Evolutionary conservation across 306 rosid species (phyloP).

Genomic region (Prunus mongolica): DNA sequence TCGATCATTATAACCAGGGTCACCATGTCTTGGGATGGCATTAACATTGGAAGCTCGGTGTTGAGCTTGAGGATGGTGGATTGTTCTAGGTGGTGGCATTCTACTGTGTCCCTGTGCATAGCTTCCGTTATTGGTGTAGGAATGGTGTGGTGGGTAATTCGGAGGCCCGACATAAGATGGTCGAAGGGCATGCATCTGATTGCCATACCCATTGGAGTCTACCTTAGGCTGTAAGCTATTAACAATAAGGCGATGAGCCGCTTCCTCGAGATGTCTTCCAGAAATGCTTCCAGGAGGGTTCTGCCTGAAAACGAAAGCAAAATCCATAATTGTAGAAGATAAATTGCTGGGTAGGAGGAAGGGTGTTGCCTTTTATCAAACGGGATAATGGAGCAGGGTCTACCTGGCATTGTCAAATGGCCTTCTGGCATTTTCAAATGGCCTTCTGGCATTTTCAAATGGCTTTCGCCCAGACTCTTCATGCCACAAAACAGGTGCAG

Average conservation of each 20-base stretch:
- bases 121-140: slow-evolving; percentile 28
- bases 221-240: slow-evolving; percentile 54
- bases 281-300: slow-evolving; percentile 55
- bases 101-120: slow-evolving; percentile 32
- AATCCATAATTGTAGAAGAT: not conserved
- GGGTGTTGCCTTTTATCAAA: not conserved
- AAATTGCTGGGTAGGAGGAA: too few species aligned
- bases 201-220: slow-evolving; percentile 32
- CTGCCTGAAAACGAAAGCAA: slow-evolving; percentile 42
- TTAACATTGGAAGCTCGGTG: slow-evolving; percentile 23
- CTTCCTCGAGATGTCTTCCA: slow-evolving; percentile 65
- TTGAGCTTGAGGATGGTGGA: slow-evolving; percentile 29
- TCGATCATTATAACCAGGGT: slow-evolving; percentile 35
- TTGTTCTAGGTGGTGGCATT: slow-evolving; percentile 29
- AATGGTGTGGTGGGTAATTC: slow-evolving; percentile 22
- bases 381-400: not conserved
- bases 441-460: slow-evolving; percentile 34
- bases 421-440: slow-evolving; percentile 34
- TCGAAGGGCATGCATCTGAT: slow-evolving; percentile 28
- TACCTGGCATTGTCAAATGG: slow-evolving; percentile 49
- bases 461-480: slow-evolving; percentile 71
- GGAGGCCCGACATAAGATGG: slow-evolving; percentile 26
- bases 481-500: slow-evolving; percentile 84
- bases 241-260: slow-evolving; percentile 59
- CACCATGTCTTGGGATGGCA: slow-evolving; percentile 22